These are phyloP conservation scores for Populus tremula DNA, from an alignment of 345 rosid species.

Conservation along the genomic window DNA sequence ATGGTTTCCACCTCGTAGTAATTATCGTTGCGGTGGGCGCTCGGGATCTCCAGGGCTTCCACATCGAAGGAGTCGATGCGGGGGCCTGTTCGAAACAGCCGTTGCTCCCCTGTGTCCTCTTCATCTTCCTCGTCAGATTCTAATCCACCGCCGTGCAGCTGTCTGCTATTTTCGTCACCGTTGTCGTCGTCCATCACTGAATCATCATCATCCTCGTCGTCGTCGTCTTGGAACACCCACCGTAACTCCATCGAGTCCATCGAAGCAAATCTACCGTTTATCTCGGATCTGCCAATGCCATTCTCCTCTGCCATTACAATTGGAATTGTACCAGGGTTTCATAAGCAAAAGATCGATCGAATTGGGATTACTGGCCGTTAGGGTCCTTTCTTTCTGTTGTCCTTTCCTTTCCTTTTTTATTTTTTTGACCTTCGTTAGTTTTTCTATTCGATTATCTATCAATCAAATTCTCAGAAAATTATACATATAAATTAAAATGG, in stretches of 20 bases:
- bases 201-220: constrained; percentile 40
- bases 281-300: constrained; percentile 48
- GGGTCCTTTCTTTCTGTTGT: not conserved
- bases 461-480: no score
- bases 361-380: not conserved
- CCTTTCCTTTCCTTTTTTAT: not conserved
- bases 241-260: constrained; percentile 84
- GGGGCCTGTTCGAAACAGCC: constrained; percentile 84
- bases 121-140: constrained; percentile 77
- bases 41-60: constrained; percentile 92
- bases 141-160: constrained; percentile 31
- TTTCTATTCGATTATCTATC: not conserved
- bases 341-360: not conserved
- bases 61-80: constrained; percentile 91
- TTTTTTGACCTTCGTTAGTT: not conserved
- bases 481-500: no score
- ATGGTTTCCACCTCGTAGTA: constrained; percentile 21
- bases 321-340: not conserved
- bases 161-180: constrained; percentile 26
- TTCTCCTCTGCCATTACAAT: constrained; percentile 57
- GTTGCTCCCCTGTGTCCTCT: constrained; percentile 66
- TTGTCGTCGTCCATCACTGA: constrained; percentile 47
- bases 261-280: constrained; percentile 49
- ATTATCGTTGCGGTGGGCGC: constrained; percentile 66
- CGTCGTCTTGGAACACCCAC: constrained; percentile 92